Base-by-base conservation (phyloP, 371 early-diverging fungal genomes). In the Lichtheimia ramosa region DNA sequence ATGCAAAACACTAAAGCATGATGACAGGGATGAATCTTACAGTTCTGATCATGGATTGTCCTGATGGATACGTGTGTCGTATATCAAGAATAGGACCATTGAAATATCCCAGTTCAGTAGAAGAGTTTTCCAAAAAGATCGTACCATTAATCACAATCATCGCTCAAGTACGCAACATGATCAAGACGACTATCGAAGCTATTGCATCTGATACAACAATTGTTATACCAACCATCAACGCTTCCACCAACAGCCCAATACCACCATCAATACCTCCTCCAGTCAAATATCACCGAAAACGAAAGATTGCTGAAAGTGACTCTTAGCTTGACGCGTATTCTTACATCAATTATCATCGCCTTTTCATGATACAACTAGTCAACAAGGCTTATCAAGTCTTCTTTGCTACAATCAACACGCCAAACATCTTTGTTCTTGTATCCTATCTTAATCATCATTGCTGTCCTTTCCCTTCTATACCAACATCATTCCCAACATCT, bases 101-200 rank as follows among this genome's bases (percentile, higher is more conserved):
- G 3, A 42, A 21, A 10, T 54, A 21, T 3, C 54, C 54, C 3
- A 14, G 20, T 42, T 27, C 54, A 41, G 39, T 12, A 3, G 43
- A 54, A n/a, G 18, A 34, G 6, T 54, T 54, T 16, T 34, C 54
- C 0, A 41, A 54, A n/a, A 54, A 54, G 16, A 54, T 54, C 8
- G 21, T 41, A 3, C 43, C 54, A 2, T 15, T 54, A 7, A 10
- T 54, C 10, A 18, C 54, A 3, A 20, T 54, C 3, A 42, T 54
- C 3, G 40, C 42, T 3, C 54, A 54, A 42, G 40, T 39, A 16
- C n/a, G 39, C n/a, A 34, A 39, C 10, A n/a, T 54, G 10, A 54
- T 54, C 42, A 18, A 54, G 2, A 20, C 14, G n/a, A 54, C 41
- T 7, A 3, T 42, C 7, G 39, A 54, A n/a, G 18, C 24, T 16